Percentiles rank a stretch among this genome's conserved stretches.
Conservation (phyloP, 805 yeast genomes). For the Cephaloascus albidus region DNA sequence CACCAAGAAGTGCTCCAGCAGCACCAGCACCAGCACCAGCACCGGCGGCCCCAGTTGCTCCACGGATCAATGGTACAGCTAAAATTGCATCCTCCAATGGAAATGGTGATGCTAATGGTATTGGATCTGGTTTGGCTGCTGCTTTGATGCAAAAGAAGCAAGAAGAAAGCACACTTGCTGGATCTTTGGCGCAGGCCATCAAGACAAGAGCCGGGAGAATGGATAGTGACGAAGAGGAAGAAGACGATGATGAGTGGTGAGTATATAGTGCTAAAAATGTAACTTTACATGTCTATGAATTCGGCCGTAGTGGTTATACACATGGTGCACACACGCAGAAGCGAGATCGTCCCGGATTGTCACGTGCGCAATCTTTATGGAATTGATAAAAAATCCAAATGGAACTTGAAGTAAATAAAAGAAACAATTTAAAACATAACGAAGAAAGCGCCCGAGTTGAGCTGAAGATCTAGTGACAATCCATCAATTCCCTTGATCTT, state of each 20-base stretch:
- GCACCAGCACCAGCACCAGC: constrained; percentile 26
- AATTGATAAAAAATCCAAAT: too few relatives aligned
- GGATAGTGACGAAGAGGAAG: constrained; percentile 65
- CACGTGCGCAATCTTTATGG: too few relatives aligned
- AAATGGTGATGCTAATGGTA: constrained; percentile 15
- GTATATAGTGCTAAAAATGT: not conserved
- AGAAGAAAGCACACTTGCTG: constrained; percentile 57
- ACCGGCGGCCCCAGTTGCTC: constrained; percentile 12
- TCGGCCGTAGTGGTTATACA: too few relatives aligned
- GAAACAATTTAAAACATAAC: too few relatives aligned
- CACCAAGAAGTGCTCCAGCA: constrained; percentile 25
- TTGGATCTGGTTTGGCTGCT: constrained; percentile 56
- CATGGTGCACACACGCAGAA: too few relatives aligned
- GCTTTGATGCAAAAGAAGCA: constrained; percentile 57
- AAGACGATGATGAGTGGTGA: constrained; percentile 43
- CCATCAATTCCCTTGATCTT: too few relatives aligned
- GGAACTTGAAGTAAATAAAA: too few relatives aligned
- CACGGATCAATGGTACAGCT: constrained; percentile 7
- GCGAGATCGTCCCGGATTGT: too few relatives aligned
- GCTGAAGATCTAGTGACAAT: too few relatives aligned
- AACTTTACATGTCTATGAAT: too few relatives aligned
- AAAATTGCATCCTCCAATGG: constrained; percentile 8
- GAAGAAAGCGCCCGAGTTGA: too few relatives aligned
- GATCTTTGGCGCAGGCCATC: constrained; percentile 84
- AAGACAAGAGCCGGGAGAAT: constrained; percentile 67